Percentiles rank a stretch among this genome's conserved stretches.
phyloP scores from a whole-genome alignment of 306 rosid genomes.

The Prunus kanzakura region DNA sequence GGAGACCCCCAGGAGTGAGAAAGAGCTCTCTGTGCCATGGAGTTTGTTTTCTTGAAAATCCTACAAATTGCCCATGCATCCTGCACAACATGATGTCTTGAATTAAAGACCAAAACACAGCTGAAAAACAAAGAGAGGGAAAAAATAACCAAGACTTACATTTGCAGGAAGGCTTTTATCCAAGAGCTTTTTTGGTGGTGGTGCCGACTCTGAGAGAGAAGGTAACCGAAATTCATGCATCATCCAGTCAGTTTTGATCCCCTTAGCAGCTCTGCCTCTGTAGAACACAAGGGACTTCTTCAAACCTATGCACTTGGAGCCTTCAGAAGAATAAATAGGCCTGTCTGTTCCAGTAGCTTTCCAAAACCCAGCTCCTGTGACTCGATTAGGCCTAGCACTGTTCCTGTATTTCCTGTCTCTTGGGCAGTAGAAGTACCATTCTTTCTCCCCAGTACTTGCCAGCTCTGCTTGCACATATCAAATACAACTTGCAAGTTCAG shows the following conservation, averaged over 20 bases:
- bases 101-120: not conserved
- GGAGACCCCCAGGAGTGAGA: slow-evolving; percentile 58
- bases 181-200: slow-evolving; percentile 39
- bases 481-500: not conserved
- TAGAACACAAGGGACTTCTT: slow-evolving; percentile 87
- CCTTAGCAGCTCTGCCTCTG: slow-evolving; percentile 77
- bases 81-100: slow-evolving; percentile 26
- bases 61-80: slow-evolving; percentile 91
- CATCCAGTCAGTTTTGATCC: slow-evolving; percentile 87
- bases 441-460: slow-evolving; percentile 68
- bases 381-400: slow-evolving; percentile 74
- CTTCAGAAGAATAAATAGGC: slow-evolving; percentile 65
- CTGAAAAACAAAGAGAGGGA: not conserved
- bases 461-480: slow-evolving; percentile 40
- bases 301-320: slow-evolving; percentile 67
- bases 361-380: slow-evolving; percentile 80
- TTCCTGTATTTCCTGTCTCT: slow-evolving; percentile 74
- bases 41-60: slow-evolving; percentile 72
- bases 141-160: slow-evolving; percentile 34
- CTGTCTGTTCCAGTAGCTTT: slow-evolving; percentile 86
- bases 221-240: slow-evolving; percentile 89
- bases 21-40: slow-evolving; percentile 67
- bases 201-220: slow-evolving; percentile 27
- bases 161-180: slow-evolving; percentile 52
- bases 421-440: slow-evolving; percentile 82